Conservation (phyloP, 1,284 basidiomycete species). For the Schizophyllum amplum region DNA sequence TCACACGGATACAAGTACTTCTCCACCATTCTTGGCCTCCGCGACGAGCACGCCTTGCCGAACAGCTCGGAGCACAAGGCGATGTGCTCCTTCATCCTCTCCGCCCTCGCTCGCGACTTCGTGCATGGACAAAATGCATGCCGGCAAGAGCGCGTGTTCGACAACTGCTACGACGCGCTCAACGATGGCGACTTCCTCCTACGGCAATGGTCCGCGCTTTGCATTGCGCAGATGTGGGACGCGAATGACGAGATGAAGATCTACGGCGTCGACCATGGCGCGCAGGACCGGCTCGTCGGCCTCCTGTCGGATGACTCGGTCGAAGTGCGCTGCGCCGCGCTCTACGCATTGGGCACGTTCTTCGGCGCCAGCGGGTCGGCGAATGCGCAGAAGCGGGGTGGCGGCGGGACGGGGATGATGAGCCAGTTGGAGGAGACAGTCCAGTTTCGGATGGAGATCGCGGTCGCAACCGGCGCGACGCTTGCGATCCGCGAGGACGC, state of each 20-base stretch:
- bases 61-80: conserved; percentile 96
- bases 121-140: conserved; percentile 83
- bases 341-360: conserved; percentile 92
- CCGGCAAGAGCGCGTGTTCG: conserved; percentile 81
- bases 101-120: conserved; percentile 88
- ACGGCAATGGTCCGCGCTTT: conserved; percentile 91
- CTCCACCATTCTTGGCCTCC: conserved; percentile 67
- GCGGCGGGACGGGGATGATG: conserved; percentile 84
- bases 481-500: conserved; percentile 89
- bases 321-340: conserved; percentile 86
- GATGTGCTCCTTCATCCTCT: conserved; percentile 97
- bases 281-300: conserved; percentile 81
- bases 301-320: conserved; percentile 85
- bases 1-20: conserved; percentile 87
- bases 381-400: conserved; percentile 59
- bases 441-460: conserved; percentile 75
- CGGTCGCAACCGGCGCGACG: conserved; percentile 67
- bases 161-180: conserved; percentile 81
- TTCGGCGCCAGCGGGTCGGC: conserved; percentile 83
- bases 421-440: conserved; percentile 74
- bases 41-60: conserved; percentile 62
- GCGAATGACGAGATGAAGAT: conserved; percentile 87
- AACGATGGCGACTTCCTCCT: conserved; percentile 89
- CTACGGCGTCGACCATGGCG: conserved; percentile 73
- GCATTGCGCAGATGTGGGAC: conserved; percentile 96